phyloP scores from a whole-genome alignment of 2,329 filamentous ascomycete species.

The Plenodomus biglobosus region DNA sequence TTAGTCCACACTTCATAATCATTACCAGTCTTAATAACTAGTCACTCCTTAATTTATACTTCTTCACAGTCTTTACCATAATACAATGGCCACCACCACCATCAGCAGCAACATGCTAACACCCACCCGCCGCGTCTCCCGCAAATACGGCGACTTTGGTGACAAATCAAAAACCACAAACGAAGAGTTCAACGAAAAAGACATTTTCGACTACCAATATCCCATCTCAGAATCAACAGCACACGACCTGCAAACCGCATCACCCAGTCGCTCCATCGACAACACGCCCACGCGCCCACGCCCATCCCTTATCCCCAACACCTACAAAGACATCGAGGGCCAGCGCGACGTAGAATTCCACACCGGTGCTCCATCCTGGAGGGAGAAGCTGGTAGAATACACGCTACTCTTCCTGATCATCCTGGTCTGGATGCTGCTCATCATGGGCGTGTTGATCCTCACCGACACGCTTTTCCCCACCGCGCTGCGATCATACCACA shows the following conservation, averaged over 20 bases:
- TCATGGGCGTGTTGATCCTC: constrained; percentile 1
- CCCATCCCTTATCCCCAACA: neutral
- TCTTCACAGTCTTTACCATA: neutral
- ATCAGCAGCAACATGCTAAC: neutral
- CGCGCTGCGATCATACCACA: neutral
- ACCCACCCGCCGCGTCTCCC: neutral
- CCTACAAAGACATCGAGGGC: neutral
- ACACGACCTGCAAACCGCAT: neutral
- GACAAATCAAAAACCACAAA: neutral
- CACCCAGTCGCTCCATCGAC: neutral
- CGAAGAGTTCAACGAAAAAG: neutral
- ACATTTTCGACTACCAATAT: neutral
- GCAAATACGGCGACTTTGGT: neutral
- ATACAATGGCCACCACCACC: neutral
- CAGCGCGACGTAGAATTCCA: neutral
- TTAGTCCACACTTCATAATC: neutral
- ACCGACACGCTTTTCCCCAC: constrained; percentile 1
- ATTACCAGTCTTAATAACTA: neutral
- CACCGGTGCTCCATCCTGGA: neutral
- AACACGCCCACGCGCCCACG: neutral
- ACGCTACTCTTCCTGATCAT: neutral
- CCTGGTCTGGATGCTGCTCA: constrained; percentile 1
- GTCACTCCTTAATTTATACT: neutral
- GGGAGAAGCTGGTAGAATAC: neutral
- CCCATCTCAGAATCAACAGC: neutral